Evolutionary conservation across 1,139 yeast species (phyloP), one percentile per base, ranked within the genome.

Genomic region (Pichia kudriavzevii): DNA sequence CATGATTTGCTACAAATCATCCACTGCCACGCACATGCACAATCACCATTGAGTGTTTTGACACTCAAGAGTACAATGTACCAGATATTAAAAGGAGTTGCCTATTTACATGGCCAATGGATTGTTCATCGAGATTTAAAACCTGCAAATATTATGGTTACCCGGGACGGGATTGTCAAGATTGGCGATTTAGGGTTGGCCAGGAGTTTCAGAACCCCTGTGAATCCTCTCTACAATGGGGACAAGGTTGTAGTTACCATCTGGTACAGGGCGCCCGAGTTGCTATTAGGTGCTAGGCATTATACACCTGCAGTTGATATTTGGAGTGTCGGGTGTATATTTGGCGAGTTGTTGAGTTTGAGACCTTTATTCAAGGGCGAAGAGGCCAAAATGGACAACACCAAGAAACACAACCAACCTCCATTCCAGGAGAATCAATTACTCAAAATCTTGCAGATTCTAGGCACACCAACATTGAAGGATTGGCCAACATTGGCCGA

Each of bases 161-260:
- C 95, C 1, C 71, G 79, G 9, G 75, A 72, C 41, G 99, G 99
- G 0, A 76, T 78, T 16, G 94, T 91, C 14, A 93, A 91, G 55
- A 87, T 93, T 45, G 99, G 97, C 21, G 98, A 91, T 61, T 68
- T 91, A 48, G 99, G 99, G 1, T 66, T 91, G 28, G 98, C 98
- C 0, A 68, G 98, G 41, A 76, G 84, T 48, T 91, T 88, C 60
- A 80, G 81, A 46, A 84, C 85, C 49, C 94, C 95, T 10, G 58
- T 91, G 26, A 97, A 91, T 53, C 79, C 94, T 29, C 65, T 93
- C 19, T 91, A 83, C 52, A 74, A 93, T 9, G 97, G 97, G 22
- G 98, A 91, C 59, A 91, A 91, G 59, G 96, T 93, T 14, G 98
- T 91, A 36, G 98, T 91, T 8, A 91, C 98, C 0, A 91, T 91